Evolutionary conservation across 2,329 filamentous ascomycete genomes (phyloP), one percentile per base, ranked within the genome.

Genomic region (Fulvia fulva): DNA sequence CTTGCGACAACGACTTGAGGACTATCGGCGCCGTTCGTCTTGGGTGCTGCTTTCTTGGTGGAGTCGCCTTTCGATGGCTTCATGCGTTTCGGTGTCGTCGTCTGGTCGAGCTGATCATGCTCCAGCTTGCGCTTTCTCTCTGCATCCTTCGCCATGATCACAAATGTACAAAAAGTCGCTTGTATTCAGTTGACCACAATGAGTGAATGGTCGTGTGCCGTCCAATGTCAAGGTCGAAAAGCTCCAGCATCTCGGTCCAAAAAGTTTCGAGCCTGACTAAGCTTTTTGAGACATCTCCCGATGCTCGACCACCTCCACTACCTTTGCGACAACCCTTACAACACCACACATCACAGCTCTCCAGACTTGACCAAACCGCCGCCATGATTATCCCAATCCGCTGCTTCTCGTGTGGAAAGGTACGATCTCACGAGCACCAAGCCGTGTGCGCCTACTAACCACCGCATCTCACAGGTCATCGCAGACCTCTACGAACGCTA

Each of bases 371-470:
- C 21, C 19, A 34, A 26, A 53, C 55, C 53, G 60, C 49, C 79
- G 88, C 78, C 57, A 99, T 99, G 94, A 99, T 99, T 77, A 97
- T 99, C 68, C 94, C 94, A 2, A 90, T 99, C 66, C 91, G 94
- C 68, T 99, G 94, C 80, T 99, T 99, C 78, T 97, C 94, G 58
- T 99, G 94, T 77, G 94, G 94, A 76, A 99, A 99, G 90, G 94
- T 96, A 77, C 60, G 77, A 67, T 12, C 25, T 26, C 53, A n/a
- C 55, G 28, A 22, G 19, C 21, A 23, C 44, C 22, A n/a, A 14
- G 53, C 23, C 41, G 25, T 11, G 51, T 14, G 16, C 25, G 37
- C 43, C 37, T 45, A 34, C 53, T 60, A 30, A 63, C 30, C 34
- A 37, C 26, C 5, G 41, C 49, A 45, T 47, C 43, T 49, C 23